Evolutionary conservation across 768 basidiomycete species (phyloP).

Genomic region (Leucosporidium creatinivorum): DNA sequence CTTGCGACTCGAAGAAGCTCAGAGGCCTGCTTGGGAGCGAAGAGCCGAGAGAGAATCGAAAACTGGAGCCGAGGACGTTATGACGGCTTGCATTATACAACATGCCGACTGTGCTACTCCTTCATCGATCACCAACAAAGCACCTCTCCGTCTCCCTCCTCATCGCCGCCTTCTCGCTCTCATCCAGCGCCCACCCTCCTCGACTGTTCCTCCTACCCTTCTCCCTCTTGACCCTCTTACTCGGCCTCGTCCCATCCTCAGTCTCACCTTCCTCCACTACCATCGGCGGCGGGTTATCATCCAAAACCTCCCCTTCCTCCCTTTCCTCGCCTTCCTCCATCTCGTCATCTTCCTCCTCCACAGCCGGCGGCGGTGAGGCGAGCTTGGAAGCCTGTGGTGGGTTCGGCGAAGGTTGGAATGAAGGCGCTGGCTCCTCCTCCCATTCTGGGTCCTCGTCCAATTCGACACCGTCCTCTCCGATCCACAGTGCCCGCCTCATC

Average conservation of each 20-base stretch:
- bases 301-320: neutral
- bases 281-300: too few species aligned
- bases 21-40: too few species aligned
- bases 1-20: too few species aligned
- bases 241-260: conserved; percentile 41
- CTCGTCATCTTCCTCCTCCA: conserved; percentile 57
- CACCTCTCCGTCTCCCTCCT: conserved; percentile 38
- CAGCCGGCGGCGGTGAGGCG: conserved; percentile 38
- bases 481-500: conserved; percentile 57
- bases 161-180: conserved; percentile 53
- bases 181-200: conserved; percentile 47
- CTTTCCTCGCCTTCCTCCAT: conserved; percentile 40
- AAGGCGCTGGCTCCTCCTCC: too few species aligned
- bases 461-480: neutral
- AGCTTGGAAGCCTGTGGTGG: too few species aligned
- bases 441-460: too few species aligned
- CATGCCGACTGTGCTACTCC: too few species aligned
- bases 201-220: conserved; percentile 5
- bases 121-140: conserved; percentile 7
- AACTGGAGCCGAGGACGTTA: too few species aligned
- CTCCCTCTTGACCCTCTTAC: conserved; percentile 38
- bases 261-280: conserved; percentile 38
- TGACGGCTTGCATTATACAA: too few species aligned
- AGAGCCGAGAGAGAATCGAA: too few species aligned
- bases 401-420: too few species aligned